Conservation (phyloP, 768 basidiomycete species). For the Lepiota subincarnata region DNA sequence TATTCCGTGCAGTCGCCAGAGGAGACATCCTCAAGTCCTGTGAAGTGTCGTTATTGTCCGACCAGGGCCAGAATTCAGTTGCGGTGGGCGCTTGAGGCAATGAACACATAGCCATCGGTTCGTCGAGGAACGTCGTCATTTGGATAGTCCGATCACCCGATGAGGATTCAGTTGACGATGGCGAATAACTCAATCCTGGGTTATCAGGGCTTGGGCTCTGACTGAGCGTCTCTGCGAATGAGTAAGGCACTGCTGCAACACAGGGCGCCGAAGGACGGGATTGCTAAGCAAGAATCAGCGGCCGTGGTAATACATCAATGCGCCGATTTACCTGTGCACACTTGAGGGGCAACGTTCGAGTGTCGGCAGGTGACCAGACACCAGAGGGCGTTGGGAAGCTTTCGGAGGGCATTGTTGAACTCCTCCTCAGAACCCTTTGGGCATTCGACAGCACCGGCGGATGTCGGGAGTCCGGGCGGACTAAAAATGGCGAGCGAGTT, state of each 20-base stretch:
- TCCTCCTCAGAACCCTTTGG: constrained; percentile 31
- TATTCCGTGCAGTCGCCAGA: neutral
- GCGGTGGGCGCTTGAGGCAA: constrained; percentile 3
- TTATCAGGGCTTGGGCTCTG: constrained; percentile 46
- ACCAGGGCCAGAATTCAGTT: constrained; percentile 22
- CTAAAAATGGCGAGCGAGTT: constrained; percentile 21
- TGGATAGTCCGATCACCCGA: constrained; percentile 54
- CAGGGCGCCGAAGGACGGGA: neutral
- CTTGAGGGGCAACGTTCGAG: neutral
- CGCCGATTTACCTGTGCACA: constrained; percentile 5
- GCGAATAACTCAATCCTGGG: constrained; percentile 55
- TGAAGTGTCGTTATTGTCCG: constrained; percentile 2
- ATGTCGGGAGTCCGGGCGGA: constrained; percentile 8
- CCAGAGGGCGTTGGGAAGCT: neutral
- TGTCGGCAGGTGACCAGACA: neutral
- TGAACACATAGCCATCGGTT: constrained; percentile 22
- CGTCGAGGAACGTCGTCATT: constrained; percentile 50
- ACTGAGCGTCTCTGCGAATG: constrained; percentile 8
- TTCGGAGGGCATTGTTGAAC: constrained; percentile 12
- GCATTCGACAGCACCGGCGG: neutral
- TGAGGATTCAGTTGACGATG: constrained; percentile 54
- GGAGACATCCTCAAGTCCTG: constrained; percentile 3
- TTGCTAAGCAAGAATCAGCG: constrained; percentile 11
- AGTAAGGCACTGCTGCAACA: neutral
- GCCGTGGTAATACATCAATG: neutral